Base-by-base conservation (phyloP, 2,329 filamentous ascomycete species). In the Colletotrichum tofieldiae region DNA sequence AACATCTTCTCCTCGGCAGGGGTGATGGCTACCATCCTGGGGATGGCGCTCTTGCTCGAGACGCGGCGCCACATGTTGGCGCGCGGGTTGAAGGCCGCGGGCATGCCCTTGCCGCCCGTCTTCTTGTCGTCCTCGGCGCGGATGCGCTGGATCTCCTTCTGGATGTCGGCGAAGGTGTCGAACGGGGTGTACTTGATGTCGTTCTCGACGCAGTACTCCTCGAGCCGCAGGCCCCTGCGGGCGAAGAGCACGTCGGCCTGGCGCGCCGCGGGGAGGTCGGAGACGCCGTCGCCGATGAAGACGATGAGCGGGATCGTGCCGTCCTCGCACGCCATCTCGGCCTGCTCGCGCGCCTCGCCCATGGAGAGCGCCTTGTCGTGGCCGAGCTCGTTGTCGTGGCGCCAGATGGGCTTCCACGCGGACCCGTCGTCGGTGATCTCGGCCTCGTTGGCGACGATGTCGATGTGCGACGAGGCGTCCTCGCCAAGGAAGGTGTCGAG, bases 241-340 rank as follows among this genome's bases (percentile, higher is more conserved):
- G 91, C 91, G 77, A 93, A 93, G 14, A 93, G 86, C 0, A 93
- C 89, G 77, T 93, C 91, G 1, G 91, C 90, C 77, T 93, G 86
- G 39, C 90, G 84, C 1, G 91, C 91, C 3, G 91, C 91, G 0
- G 91, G 87, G 1, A 93, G 84, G 77, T 93, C 91, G 0, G 89
- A 92, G 7, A 93, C 90, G 29, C 91, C 91, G 77, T 93, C 91
- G 60, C 91, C 91, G 75, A 93, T 92, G 81, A 93, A 93, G 64
- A 93, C 84, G 75, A 93, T 91, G 63, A 93, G 82, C 0, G 91
- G 91, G 58, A 92, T 86, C 2, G 89, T 89, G 67, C 88, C 90
- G 71, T 92, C 88, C 20, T 89, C 87, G 71, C 86, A 87, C 59
- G 86, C 82, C 5, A 89, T 79, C 73, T 87, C 83, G 1, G 89